Evolutionary conservation across 768 basidiomycete genomes (phyloP), one percentile per base, ranked within the genome.

Genomic region (Pseudohyphozyma bogoriensis): DNA sequence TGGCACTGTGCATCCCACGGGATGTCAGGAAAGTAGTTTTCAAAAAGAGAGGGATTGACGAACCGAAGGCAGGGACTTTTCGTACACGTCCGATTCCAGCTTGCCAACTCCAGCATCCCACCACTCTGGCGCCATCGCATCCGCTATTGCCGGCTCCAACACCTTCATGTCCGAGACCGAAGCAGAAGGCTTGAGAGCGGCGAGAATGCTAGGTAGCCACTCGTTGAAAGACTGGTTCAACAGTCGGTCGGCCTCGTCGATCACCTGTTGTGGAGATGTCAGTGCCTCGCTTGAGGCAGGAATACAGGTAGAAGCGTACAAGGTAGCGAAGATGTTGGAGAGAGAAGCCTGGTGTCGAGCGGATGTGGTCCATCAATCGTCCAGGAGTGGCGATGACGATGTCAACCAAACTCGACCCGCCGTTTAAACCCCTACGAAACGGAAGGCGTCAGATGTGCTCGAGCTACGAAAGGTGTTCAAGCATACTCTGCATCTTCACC

Each of bases 181-280:
- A 47, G 66, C 59, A 78, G 65, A 72, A 11, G 79, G 77, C 39
- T 75, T 80, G 13, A 83, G 86, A 10, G 88, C 89, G n/a, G 80
- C 75, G 11, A 95, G 77, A 5, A 97, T 86, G 69, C 84, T 83
- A 9, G 81, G 80, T 4, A 97, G 77, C 93, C 92, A 99, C 71
- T 89, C 87, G 73, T 97, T 91, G 75, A 95, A 97, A 1, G 89
- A 89, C 72, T 96, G 91, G 13, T 87, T 85, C 12, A 99, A 79
- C 0, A 99, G 79, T n/a, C 91, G 82, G 71, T 99, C 95, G 0
- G 95, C 95, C 75, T 99, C 95, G 73, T 99, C 95, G 58, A 99
- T 89, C 32, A 97, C 84, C 90, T 93, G 59, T 13, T 26, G 37
- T n/a, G 3, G 13, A 7, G 24, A 15, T 11, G 32, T 20, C 16